Evolutionary conservation across 2,329 filamentous ascomycete species (phyloP), one percentile per base, ranked within the genome.

Genomic region (Ilyonectria robusta): DNA sequence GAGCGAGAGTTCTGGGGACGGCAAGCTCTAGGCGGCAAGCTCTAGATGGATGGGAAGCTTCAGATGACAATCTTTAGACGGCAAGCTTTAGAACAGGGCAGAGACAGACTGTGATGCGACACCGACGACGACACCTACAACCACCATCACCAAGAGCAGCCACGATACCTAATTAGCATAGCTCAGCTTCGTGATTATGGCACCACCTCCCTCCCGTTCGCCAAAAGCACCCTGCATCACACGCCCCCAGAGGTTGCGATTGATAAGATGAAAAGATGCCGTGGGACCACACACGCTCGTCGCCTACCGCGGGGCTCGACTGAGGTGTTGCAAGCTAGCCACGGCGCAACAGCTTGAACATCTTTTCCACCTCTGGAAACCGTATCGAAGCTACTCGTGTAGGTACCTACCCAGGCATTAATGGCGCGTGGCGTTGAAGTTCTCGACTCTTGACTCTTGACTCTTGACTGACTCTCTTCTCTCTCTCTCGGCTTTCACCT

Each of bases 181-280:
- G 31, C 31, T 33, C 2, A 26, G 26, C 26, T 8, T 33, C 31
- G 31, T 33, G 31, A 33, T 33, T 33, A 40, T 40, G 3, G 15
- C 37, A 40, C 37, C 37, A 40, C 37, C 15, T 40, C 15, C 13
- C 37, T 40, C 15, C 13, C 37, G 11, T 3, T 17, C n/a, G 40
- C 15, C 40, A 42, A 3, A 17, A 17, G n/a, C 15, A 2, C 40
- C 15, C 40, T n/a, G 15, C 40, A 8, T n/a, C 40, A 17, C 40
- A n/a, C 40, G 26, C 40, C 40, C 40, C 15, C 15, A 23, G 46
- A 53, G 48, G 59, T 42, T 59, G 61, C 71, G 71, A 73, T 73
- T 75, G 73, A 74, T 74, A 74, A 72, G 73, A 75, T 72, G 69
- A 58, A 62, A 23, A 37, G 4, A 33, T 42, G 31, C 26, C 11